Evolutionary conservation across 139 green algal genomes (phyloP), one percentile per base, ranked within the genome.

Genomic region (Pleodorina starrii): DNA sequence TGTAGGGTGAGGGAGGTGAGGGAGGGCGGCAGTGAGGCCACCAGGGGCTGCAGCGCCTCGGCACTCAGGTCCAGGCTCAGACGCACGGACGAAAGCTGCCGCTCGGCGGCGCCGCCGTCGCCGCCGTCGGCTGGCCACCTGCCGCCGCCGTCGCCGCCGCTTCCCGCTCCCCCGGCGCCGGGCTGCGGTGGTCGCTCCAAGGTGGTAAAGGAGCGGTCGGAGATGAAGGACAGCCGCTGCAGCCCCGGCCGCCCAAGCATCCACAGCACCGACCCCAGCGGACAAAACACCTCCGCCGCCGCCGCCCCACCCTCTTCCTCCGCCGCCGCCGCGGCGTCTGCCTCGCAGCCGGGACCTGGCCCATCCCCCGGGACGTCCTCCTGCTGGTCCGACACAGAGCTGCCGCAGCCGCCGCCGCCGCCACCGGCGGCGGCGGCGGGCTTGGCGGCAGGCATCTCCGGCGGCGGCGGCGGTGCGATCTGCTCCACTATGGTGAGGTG

Each of bases 11-110:
- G 63, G n/a, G 14, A 40, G 42, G 43, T 36, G 21, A 77, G 0
- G 4, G 27, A 32, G 27, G 42, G 29, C 29, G 80, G 80, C 80
- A 87, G 80, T 5, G 5, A 25, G 29, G n/a, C 42, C 36, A 87
- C 60, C 43, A 87, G 80, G 27, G 80, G 80, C 63, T 78, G 9
- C 42, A 87, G 63, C 11, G 80, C 80, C 63, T 87, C 80, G 0
- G 60, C 80, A 32, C 80, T 77, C 10, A 87, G 60, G 42, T 42
- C 43, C 2, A 76, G 19, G 17, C 63, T 36, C 42, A 77, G 63
- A 4, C 80, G 80, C 43, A 87, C 80, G 0, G 42, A 63, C 5
- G 1, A 2, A 19, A 87, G 43, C 0, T 11, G 46, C 7, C 29
- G 5, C 42, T 6, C 38, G 72, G 40, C 6, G 50, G n/a, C 44